phyloP scores from a whole-genome alignment of 1,139 yeast genomes.

The Sugiyamaella xylanicola region DNA sequence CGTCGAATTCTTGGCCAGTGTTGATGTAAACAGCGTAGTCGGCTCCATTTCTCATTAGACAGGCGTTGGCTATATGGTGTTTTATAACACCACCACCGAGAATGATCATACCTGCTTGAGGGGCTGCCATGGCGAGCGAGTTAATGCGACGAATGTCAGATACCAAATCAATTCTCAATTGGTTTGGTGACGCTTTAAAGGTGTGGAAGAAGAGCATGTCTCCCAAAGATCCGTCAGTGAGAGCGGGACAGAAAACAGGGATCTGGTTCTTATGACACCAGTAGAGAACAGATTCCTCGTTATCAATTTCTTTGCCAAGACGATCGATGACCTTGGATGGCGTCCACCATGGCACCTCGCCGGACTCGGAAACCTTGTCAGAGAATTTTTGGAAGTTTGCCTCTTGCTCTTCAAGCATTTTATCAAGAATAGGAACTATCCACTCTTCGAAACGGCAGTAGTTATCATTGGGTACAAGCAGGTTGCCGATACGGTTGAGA shows the following conservation, averaged over 20 bases:
- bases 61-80: slow-evolving; percentile 97
- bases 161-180: slow-evolving; percentile 86
- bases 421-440: slow-evolving; percentile 92
- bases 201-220: slow-evolving; percentile 99
- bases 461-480: slow-evolving; percentile 95
- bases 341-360: slow-evolving; percentile 70
- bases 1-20: slow-evolving; percentile 98
- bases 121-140: slow-evolving; percentile 94
- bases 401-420: slow-evolving; percentile 86
- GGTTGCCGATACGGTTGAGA: slow-evolving; percentile 94
- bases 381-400: slow-evolving; percentile 52
- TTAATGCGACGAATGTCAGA: slow-evolving; percentile 90
- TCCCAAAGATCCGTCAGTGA: slow-evolving; percentile 97
- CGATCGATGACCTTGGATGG: slow-evolving; percentile 92
- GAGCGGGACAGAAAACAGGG: slow-evolving; percentile 95
- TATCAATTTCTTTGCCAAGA: slow-evolving; percentile 90
- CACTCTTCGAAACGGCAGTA: slow-evolving; percentile 97
- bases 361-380: slow-evolving; percentile 58
- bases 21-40: slow-evolving; percentile 96
- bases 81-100: slow-evolving; percentile 96
- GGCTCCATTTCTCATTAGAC: slow-evolving; percentile 98
- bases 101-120: slow-evolving; percentile 91
- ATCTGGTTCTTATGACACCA: slow-evolving; percentile 98
- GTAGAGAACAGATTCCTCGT: slow-evolving; percentile 89
- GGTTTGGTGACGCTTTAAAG: slow-evolving; percentile 88